A percentile compares a stretch with the other conserved stretches of the same genome.
Evolutionary conservation across 2,329 filamentous ascomycete genomes (phyloP).

Genomic region (Aspergillus tubingensis): DNA sequence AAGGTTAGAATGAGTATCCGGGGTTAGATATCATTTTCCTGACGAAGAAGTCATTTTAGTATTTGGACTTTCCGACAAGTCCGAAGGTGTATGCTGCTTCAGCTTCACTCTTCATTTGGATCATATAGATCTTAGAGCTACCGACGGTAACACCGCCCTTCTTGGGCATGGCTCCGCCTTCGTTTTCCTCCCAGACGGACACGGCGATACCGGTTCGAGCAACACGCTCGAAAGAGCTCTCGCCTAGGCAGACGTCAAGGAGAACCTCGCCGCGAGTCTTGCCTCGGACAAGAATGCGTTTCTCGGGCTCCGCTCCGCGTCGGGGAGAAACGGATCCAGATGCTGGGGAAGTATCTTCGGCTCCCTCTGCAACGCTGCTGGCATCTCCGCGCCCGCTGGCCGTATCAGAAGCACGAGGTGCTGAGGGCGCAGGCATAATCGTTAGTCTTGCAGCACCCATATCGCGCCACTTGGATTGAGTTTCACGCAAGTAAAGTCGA

Average conservation of each 20-base stretch:
- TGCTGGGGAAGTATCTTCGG: conserved; percentile 29
- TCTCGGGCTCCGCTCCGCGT: conserved; percentile 69
- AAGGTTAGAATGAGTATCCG: not conserved
- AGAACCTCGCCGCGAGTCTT: conserved; percentile 68
- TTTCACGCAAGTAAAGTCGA: conserved; percentile 77
- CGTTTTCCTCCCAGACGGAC: conserved; percentile 80
- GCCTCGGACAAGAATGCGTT: conserved; percentile 77
- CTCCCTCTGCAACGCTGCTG: conserved; percentile 22
- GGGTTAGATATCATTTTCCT: not conserved
- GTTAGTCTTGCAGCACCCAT: conserved; percentile 81
- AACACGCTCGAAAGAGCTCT: conserved; percentile 80
- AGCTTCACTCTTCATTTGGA: conserved; percentile 59
- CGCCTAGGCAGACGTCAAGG: conserved; percentile 81
- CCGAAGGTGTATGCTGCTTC: conserved; percentile 59
- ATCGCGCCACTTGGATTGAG: conserved; percentile 82
- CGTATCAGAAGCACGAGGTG: conserved; percentile 33
- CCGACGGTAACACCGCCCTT: conserved; percentile 61
- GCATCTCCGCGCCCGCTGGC: conserved; percentile 51
- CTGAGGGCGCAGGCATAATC: conserved; percentile 64
- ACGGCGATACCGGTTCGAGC: conserved; percentile 85
- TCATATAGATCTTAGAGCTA: conserved; percentile 64
- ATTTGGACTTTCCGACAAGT: conserved; percentile 55
- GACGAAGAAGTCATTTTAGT: conserved; percentile 33
- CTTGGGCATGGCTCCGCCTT: conserved; percentile 59
- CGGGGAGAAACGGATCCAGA: conserved; percentile 36